These are phyloP conservation scores for Blastomyces gilchristii DNA, from an alignment of 2,329 filamentous ascomycete species.

Conservation along the genomic window DNA sequence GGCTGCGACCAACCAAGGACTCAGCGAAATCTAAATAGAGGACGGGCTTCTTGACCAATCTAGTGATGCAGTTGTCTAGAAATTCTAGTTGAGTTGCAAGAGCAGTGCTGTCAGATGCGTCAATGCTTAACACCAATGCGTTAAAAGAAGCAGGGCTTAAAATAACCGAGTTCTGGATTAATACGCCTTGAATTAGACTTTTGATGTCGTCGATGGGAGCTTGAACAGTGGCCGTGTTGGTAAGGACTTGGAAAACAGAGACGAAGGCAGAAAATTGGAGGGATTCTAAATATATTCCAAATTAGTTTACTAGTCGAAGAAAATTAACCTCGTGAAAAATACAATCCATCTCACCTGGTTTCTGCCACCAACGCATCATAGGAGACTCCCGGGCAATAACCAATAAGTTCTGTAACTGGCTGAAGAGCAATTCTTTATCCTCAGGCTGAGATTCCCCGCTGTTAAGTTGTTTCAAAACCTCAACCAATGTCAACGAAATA, in stretches of 20 bases:
- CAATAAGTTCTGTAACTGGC: slow-evolving; percentile 73
- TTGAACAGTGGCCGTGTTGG: slow-evolving; percentile 21
- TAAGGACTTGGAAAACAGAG: slow-evolving; percentile 32
- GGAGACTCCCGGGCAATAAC: slow-evolving; percentile 70
- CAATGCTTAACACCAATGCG: slow-evolving; percentile 31
- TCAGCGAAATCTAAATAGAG: slow-evolving; percentile 58
- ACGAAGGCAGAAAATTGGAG: slow-evolving; percentile 36
- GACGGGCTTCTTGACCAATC: slow-evolving; percentile 65
- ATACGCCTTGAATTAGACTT: slow-evolving; percentile 25
- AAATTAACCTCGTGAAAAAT: slow-evolving; percentile 11
- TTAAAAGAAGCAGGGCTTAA: slow-evolving; percentile 26
- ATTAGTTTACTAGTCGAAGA: slow-evolving; percentile 5
- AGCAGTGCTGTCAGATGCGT: slow-evolving; percentile 23
- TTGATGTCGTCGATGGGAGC: slow-evolving; percentile 27
- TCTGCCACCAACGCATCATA: slow-evolving; percentile 84
- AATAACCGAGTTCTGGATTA: slow-evolving; percentile 32
- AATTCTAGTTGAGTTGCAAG: slow-evolving; percentile 52
- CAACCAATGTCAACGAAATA: slow-evolving; percentile 64
- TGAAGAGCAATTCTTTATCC: slow-evolving; percentile 48
- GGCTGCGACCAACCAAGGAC: slow-evolving; percentile 26
- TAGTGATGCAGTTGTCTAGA: slow-evolving; percentile 70
- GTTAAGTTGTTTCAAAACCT: slow-evolving; percentile 54
- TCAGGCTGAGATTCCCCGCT: slow-evolving; percentile 35
- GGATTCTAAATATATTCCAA: slow-evolving; percentile 19
- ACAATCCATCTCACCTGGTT: slow-evolving; percentile 40